Conservation (phyloP, 139 green algal species). For the Chlamydomonas sp. region DNA sequence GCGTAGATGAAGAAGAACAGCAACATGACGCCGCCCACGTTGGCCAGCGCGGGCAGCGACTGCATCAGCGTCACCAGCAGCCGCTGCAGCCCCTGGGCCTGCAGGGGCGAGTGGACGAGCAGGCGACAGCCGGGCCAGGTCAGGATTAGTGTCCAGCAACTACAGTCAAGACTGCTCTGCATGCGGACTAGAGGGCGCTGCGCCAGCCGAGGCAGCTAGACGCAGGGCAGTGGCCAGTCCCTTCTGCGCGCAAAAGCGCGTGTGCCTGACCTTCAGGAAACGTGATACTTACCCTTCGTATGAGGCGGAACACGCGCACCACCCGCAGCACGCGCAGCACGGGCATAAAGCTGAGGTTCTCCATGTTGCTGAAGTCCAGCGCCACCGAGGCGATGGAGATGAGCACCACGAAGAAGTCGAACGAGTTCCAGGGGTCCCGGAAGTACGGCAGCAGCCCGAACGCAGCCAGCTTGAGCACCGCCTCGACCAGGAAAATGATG, state of each 20-base stretch:
- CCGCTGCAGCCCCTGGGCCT: constrained; percentile 69
- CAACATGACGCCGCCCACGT: constrained; percentile 70
- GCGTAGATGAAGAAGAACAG: constrained; percentile 87
- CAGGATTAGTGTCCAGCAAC: too few species aligned
- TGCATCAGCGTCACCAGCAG: constrained; percentile 80
- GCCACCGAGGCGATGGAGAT: constrained; percentile 55
- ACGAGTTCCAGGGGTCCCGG: constrained; percentile 73
- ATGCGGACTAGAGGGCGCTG: too few species aligned
- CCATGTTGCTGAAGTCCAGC: constrained; percentile 45
- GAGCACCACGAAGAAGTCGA: constrained; percentile 73
- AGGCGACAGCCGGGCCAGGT: too few species aligned
- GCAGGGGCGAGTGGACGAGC: background rate
- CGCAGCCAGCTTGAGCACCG: constrained; percentile 63
- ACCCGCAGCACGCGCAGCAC: constrained; percentile 78
- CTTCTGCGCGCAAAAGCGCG: too few species aligned
- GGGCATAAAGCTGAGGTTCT: constrained; percentile 59
- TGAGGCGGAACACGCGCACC: constrained; percentile 75
- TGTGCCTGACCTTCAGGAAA: too few species aligned
- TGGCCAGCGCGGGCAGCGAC: constrained; percentile 71
- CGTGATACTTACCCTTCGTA: constrained; percentile 17
- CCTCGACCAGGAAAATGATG: constrained; percentile 67
- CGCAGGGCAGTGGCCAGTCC: too few species aligned
- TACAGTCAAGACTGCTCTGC: too few species aligned
- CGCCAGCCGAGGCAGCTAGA: too few species aligned
- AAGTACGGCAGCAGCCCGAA: constrained; percentile 33